A percentile compares a stretch with the other conserved stretches of the same genome.
Conservation (phyloP, 495 filamentous ascomycete species). For the Jackrogersella minutella region DNA sequence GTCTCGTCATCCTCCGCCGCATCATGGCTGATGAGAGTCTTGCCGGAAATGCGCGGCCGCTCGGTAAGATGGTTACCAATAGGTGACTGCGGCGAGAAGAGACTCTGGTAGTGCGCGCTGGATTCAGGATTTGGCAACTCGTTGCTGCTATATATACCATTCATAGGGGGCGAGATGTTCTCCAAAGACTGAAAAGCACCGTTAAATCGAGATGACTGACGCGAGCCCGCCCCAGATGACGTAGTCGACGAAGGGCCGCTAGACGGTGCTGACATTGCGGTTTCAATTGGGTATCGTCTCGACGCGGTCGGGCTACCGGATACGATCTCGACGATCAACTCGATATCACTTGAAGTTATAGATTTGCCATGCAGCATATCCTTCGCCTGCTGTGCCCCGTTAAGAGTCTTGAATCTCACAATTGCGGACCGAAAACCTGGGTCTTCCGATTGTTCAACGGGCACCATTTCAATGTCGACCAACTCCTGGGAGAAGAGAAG, state of each 20-base stretch:
- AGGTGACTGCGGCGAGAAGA: slow-evolving; percentile 87
- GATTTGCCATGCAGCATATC: slow-evolving; percentile 81
- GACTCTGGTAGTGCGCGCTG: slow-evolving; percentile 69
- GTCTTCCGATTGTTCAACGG: slow-evolving; percentile 71
- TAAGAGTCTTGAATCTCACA: slow-evolving; percentile 73
- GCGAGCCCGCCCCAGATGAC: slow-evolving; percentile 63
- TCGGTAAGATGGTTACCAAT: slow-evolving; percentile 78
- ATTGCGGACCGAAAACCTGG: slow-evolving; percentile 76
- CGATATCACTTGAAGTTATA: slow-evolving; percentile 75
- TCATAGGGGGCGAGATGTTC: slow-evolving; percentile 70
- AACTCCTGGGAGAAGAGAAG: slow-evolving; percentile 86
- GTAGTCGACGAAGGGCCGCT: slow-evolving; percentile 62
- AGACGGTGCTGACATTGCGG: slow-evolving; percentile 43
- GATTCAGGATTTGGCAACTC: slow-evolving; percentile 69
- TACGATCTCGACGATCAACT: slow-evolving; percentile 81
- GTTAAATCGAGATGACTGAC: slow-evolving; percentile 80
- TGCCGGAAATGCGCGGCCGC: slow-evolving; percentile 75
- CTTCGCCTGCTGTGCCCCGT: slow-evolving; percentile 79
- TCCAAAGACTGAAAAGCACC: slow-evolving; percentile 78
- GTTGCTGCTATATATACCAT: slow-evolving; percentile 62
- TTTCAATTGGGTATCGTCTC: slow-evolving; percentile 54
- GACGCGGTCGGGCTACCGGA: slow-evolving; percentile 53
- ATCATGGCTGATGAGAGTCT: slow-evolving; percentile 86
- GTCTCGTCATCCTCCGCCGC: slow-evolving; percentile 82
- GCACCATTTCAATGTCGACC: slow-evolving; percentile 74